Percentiles rank a stretch among this genome's conserved stretches.
phyloP scores from a whole-genome alignment of 2,329 filamentous ascomycete genomes.

The Sporothrix protearum region DNA sequence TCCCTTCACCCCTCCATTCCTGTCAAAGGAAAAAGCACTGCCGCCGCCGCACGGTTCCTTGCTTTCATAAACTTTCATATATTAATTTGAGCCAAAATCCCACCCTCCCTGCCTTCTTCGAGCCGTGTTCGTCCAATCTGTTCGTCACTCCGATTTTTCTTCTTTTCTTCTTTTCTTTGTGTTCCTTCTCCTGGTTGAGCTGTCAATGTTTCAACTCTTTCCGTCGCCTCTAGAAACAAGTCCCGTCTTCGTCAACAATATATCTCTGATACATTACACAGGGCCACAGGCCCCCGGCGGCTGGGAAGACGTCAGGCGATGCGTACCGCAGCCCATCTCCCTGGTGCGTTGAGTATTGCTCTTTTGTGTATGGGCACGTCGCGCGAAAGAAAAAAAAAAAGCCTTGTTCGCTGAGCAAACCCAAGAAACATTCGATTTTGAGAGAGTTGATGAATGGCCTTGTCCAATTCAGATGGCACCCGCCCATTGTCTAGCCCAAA shows the following conservation, averaged over 20 bases:
- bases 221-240: not conserved
- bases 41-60: not conserved
- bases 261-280: not conserved
- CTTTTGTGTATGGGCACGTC: no score
- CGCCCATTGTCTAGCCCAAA: not conserved
- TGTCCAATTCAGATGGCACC: not conserved
- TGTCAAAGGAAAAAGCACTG: constrained; percentile 1
- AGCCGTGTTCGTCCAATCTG: no score
- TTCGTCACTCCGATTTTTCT: not conserved
- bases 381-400: not conserved
- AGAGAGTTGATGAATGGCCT: not conserved
- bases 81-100: not conserved
- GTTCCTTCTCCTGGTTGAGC: not conserved
- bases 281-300: not conserved
- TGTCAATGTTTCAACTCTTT: not conserved
- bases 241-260: not conserved
- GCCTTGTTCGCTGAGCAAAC: not conserved
- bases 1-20: not conserved
- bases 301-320: not conserved
- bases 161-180: not conserved
- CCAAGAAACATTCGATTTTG: no score
- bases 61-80: not conserved
- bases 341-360: not conserved
- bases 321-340: not conserved
- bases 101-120: not conserved